These are phyloP conservation scores for Paspalum vaginatum DNA, from an alignment of 176 grass and related monocot genomes.

Conservation along the genomic window DNA sequence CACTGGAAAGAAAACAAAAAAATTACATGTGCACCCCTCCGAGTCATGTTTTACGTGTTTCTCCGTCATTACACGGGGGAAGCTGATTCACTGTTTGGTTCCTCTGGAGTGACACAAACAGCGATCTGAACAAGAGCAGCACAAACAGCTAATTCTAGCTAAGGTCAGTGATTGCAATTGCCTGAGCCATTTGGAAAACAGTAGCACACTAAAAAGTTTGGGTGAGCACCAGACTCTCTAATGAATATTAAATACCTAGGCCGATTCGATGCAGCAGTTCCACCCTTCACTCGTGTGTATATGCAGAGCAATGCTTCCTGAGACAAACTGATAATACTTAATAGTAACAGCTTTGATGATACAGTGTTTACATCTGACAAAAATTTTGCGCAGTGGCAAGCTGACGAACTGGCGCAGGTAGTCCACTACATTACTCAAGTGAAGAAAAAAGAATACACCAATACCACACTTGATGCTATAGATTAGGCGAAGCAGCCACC, in stretches of 20 bases:
- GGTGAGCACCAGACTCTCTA: background rate
- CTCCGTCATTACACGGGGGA: too few relatives aligned
- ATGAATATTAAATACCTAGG: background rate
- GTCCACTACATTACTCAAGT: constrained; percentile 29
- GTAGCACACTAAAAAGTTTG: background rate
- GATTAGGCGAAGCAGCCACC: constrained; percentile 14
- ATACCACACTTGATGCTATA: constrained; percentile 7
- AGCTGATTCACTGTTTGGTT: too few relatives aligned
- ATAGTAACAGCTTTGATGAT: constrained; percentile 19
- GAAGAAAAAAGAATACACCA: constrained; percentile 15
- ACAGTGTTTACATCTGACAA: constrained; percentile 58
- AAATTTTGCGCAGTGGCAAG: constrained; percentile 34
- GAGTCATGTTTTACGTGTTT: too few relatives aligned
- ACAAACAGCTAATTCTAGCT: background rate
- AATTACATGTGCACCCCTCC: too few relatives aligned
- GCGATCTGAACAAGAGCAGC: too few relatives aligned
- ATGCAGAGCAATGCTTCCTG: background rate
- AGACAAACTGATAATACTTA: constrained; percentile 29
- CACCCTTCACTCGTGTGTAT: too few relatives aligned
- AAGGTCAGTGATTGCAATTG: background rate
- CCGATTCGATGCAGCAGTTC: background rate
- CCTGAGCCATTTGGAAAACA: too few relatives aligned
- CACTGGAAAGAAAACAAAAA: too few relatives aligned
- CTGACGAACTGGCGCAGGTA: constrained; percentile 38
- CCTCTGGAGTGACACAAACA: too few relatives aligned